Evolutionary conservation across 2,329 filamentous ascomycete species (phyloP), one percentile per base, ranked within the genome.

Genomic region (Colletotrichum siamense): DNA sequence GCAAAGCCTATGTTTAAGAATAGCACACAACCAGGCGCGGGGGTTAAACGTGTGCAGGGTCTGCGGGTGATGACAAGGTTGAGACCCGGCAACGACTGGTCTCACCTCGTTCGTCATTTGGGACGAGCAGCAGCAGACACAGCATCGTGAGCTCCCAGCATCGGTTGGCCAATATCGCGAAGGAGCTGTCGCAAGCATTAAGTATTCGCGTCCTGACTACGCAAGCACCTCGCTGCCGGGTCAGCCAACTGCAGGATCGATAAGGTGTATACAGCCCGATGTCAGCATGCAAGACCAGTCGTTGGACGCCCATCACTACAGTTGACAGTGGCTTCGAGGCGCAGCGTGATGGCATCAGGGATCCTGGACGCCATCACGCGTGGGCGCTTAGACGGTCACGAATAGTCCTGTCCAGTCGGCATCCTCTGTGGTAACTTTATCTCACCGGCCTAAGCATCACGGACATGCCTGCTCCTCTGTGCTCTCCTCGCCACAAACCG

Each of bases 371-470:
- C 72, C 72, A 63, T 74, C 72, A 65, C 72, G 49, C 61, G 63
- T 52, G 62, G 72, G 49, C 72, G 61, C 68, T 34, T 71, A 75
- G 73, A 68, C 63, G 63, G 63, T 24, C 69, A 75, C 73, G 36
- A 15, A 22, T 39, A 39, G 36, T 44, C 15, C 39, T 66, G 36
- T 32, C 16, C 18, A n/a, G 24, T 66, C 36, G 39, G 24, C 24
- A 52, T 52, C 44, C 44, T 52, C n/a, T 24, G 44, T n/a, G 34
- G 15, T 32, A 24, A 52, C 39, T 39, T 22, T 52, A 49, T 64
- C 26, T 66, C 36, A 18, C 36, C 24, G 24, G 3, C 36, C 28
- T 28, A 13, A 26, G 24, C 36, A 66, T 66, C 63, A 66, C 36
- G 18, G 63, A 66, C 63, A 66, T 52, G 39, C 24, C 24, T n/a